These are phyloP conservation scores for Lentinula aciculospora DNA, from an alignment of 768 basidiomycete species.

Conservation along the genomic window DNA sequence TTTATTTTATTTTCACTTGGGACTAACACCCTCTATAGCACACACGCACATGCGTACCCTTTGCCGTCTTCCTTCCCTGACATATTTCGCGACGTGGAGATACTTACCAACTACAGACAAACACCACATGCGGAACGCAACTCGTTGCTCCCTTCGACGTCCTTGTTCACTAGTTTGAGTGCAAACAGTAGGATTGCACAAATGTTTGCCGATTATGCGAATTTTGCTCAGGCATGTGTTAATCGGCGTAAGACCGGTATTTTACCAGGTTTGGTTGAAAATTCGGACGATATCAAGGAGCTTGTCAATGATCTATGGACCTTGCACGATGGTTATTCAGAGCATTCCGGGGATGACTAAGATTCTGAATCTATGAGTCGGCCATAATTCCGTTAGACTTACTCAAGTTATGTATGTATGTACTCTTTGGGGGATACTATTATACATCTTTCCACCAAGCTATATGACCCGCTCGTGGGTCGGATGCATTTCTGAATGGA, in stretches of 20 bases:
- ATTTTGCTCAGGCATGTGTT: slow-evolving; percentile 38
- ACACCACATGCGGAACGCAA: slow-evolving; percentile 4
- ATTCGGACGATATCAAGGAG: slow-evolving; percentile 53
- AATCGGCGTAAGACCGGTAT: slow-evolving; percentile 29
- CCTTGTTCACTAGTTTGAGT: slow-evolving; percentile 26
- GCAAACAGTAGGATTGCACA: slow-evolving; percentile 38
- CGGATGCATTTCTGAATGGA: background rate
- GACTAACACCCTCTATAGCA: slow-evolving; percentile 21
- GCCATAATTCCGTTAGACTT: background rate
- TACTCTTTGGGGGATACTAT: background rate
- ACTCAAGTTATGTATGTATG: background rate
- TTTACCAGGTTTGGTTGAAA: slow-evolving; percentile 27
- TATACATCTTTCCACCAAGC: background rate
- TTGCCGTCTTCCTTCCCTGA: slow-evolving; percentile 56
- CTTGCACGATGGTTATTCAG: slow-evolving; percentile 36
- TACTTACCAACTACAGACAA: slow-evolving; percentile 8
- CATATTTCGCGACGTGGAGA: slow-evolving; percentile 24
- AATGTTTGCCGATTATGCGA: slow-evolving; percentile 46
- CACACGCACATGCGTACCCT: slow-evolving; percentile 48
- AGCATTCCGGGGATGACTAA: background rate
- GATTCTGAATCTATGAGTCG: background rate
- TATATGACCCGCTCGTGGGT: background rate
- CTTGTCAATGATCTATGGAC: slow-evolving; percentile 56
- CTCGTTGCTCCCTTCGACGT: slow-evolving; percentile 12
- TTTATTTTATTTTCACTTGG: background rate